phyloP scores from a whole-genome alignment of 176 grass and related monocot genomes.

The sorghum (Sorghum bicolor) region DNA sequence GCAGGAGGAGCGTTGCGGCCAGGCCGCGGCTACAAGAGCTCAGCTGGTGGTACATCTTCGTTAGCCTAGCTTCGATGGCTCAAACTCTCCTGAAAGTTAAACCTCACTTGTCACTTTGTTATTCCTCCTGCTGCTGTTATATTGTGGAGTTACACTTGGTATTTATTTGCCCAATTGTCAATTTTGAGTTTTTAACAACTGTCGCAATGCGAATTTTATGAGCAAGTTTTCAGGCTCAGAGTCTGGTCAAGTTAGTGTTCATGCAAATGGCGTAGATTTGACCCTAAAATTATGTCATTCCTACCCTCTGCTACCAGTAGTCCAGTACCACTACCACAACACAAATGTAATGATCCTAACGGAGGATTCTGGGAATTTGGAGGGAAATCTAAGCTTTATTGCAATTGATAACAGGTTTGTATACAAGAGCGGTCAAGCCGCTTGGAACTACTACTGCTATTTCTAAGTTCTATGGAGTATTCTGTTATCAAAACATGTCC shows the following conservation, averaged over 20 bases:
- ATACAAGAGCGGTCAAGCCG: too few relatives aligned
- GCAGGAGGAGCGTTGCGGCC: neutral
- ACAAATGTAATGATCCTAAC: too few relatives aligned
- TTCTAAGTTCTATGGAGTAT: too few relatives aligned
- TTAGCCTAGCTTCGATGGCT: neutral
- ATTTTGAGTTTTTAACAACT: neutral
- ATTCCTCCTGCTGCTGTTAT: neutral
- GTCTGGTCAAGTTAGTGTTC: neutral
- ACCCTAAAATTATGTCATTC: neutral
- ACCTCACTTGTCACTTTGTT: neutral
- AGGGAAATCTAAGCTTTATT: too few relatives aligned
- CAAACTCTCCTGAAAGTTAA: neutral
- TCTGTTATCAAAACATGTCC: too few relatives aligned
- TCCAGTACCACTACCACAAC: neutral
- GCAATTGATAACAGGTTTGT: too few relatives aligned
- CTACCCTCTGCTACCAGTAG: neutral
- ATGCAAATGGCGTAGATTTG: neutral
- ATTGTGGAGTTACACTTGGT: neutral
- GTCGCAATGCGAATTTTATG: neutral
- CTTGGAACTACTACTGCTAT: too few relatives aligned
- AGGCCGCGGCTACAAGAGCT: neutral
- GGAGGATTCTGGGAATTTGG: too few relatives aligned
- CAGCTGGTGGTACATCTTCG: constrained; percentile 9
- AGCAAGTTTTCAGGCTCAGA: neutral
- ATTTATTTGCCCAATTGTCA: neutral